Percentiles rank a stretch among this genome's conserved stretches.
phyloP scores from a whole-genome alignment of 495 filamentous ascomycete genomes.

The Thermothielavioides terrestris region DNA sequence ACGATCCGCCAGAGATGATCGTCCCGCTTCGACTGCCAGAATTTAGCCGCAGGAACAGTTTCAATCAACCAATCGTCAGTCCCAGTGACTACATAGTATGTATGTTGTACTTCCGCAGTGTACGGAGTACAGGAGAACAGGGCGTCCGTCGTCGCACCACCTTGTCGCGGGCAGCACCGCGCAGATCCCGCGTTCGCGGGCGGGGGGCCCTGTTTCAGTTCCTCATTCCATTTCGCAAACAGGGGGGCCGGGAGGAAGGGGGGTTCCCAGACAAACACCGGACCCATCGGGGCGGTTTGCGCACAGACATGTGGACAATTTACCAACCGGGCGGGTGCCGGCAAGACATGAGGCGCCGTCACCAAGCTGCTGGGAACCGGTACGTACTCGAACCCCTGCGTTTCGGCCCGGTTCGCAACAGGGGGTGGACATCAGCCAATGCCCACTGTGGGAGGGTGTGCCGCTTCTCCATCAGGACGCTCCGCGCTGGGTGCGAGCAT shows the following conservation, averaged over 20 bases:
- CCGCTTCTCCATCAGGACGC: neutral
- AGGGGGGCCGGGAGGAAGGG: neutral
- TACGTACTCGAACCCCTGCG: conserved; percentile 13
- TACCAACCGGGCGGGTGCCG: conserved; percentile 21
- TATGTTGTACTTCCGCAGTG: no score
- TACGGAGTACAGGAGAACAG: neutral
- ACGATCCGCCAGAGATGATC: conserved; percentile 9
- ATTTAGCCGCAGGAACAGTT: conserved; percentile 5
- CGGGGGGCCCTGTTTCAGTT: neutral
- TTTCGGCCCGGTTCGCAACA: conserved; percentile 16
- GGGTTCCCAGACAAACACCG: neutral
- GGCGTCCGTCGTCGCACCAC: neutral
- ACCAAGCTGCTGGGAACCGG: conserved; percentile 8
- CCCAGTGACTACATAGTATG: no score
- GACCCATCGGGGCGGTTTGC: conserved; percentile 11
- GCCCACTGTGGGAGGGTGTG: neutral
- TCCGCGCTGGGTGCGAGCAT: neutral
- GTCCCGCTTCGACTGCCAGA: neutral
- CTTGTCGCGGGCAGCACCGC: neutral
- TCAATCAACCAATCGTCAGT: neutral
- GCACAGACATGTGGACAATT: conserved; percentile 14
- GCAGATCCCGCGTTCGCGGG: neutral
- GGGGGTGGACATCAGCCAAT: conserved; percentile 4
- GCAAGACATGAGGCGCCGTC: conserved; percentile 12
- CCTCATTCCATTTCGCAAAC: neutral